Conservation (phyloP, 2,329 filamentous ascomycete genomes). For the Aureobasidium sp. region DNA sequence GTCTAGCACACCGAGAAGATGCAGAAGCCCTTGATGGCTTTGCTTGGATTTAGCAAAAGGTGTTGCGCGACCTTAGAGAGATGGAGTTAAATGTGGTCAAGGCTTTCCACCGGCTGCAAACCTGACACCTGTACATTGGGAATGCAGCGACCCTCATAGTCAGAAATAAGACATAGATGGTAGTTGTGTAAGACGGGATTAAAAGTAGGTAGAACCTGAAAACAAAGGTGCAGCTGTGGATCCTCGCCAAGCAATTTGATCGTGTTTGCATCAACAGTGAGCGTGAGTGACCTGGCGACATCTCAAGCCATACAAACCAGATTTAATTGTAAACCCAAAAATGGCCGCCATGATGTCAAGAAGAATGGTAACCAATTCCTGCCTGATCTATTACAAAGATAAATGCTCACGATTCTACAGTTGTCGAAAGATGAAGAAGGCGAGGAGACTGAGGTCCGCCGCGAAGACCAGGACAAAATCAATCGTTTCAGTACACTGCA, state of each 20-base stretch:
- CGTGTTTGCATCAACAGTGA: slow-evolving; percentile 6
- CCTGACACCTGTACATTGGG: background rate
- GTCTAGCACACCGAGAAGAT: background rate
- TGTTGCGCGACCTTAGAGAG: background rate
- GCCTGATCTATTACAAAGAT: background rate
- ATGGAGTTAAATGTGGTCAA: background rate
- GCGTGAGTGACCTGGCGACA: background rate
- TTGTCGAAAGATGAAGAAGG: slow-evolving; percentile 90
- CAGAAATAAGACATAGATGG: background rate
- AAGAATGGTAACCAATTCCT: slow-evolving; percentile 32
- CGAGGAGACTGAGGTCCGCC: slow-evolving; percentile 86
- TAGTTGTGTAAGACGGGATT: background rate
- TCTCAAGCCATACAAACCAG: background rate
- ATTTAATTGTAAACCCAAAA: background rate
- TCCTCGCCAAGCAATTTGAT: slow-evolving; percentile 3
- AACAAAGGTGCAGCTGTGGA: slow-evolving; percentile 1
- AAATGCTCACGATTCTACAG: slow-evolving; percentile 39
- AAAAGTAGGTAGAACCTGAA: background rate
- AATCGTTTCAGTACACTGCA: slow-evolving; percentile 94
- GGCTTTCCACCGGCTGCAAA: background rate
- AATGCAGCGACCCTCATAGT: background rate
- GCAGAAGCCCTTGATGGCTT: background rate
- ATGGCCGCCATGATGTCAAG: slow-evolving; percentile 21
- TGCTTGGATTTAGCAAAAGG: background rate
- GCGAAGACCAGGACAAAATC: slow-evolving; percentile 98